Evolutionary conservation across 129 eudicot genomes (phyloP).

Genomic region (Solidago caesia): DNA sequence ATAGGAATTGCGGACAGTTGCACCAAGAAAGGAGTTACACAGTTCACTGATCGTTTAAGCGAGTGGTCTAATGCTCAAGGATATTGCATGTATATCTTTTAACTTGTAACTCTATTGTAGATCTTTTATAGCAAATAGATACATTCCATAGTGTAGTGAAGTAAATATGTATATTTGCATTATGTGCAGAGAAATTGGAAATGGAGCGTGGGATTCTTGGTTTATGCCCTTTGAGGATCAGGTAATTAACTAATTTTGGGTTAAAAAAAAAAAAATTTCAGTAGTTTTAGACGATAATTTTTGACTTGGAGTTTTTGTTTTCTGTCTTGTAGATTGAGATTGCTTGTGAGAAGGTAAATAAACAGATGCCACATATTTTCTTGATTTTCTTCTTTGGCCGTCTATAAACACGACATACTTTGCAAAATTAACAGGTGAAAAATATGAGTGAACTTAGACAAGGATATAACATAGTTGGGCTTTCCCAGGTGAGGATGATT

Average conservation of each 20-base stretch:
- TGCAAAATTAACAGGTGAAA: conserved; percentile 63
- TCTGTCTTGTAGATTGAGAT: conserved; percentile 49
- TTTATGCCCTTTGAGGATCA: conserved; percentile 78
- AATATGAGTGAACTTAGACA: conserved; percentile 70
- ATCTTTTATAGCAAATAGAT: conserved; percentile 5
- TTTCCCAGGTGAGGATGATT: conserved; percentile 72
- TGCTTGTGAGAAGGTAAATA: conserved; percentile 86
- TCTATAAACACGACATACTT: conserved; percentile 11
- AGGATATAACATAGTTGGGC: conserved; percentile 89
- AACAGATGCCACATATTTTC: conserved; percentile 22
- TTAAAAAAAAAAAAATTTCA: too few relatives aligned
- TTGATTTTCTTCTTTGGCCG: not conserved
- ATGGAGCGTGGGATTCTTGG: conserved; percentile 94
- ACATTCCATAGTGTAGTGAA: conserved; percentile 13
- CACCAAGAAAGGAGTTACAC: conserved; percentile 42
- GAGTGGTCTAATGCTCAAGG: conserved; percentile 78
- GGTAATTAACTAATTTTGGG: conserved; percentile 31
- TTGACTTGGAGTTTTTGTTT: conserved; percentile 24
- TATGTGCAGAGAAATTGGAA: conserved; percentile 75
- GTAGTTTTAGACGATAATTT: not conserved
- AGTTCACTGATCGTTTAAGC: conserved; percentile 64
- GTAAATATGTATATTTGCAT: not conserved
- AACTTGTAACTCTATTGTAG: not conserved
- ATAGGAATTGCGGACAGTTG: conserved; percentile 77
- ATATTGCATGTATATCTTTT: conserved; percentile 73